A percentile compares a stretch with the other conserved stretches of the same genome.
phyloP scores from a whole-genome alignment of 169 alveolate species.

The Fabrea salina region DNA sequence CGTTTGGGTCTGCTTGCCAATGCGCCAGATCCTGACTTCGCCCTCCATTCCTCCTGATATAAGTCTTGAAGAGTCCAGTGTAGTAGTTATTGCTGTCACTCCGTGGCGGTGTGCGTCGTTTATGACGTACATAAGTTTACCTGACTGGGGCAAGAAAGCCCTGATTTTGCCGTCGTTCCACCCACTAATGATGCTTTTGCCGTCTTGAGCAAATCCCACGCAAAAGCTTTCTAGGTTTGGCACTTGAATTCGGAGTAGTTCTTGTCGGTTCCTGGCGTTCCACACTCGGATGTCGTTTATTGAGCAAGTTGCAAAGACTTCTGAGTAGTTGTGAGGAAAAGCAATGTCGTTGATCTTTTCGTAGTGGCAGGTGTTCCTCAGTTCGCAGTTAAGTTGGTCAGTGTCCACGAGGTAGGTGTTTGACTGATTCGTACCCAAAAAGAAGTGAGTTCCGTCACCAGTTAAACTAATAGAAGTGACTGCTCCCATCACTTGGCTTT shows the following conservation, averaged over 20 bases:
- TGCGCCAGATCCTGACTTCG: conserved; percentile 90
- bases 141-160: conserved; percentile 90
- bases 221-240: conserved; percentile 89
- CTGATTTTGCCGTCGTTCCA: conserved; percentile 91
- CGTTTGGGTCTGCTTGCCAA: conserved; percentile 77
- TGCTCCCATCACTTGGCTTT: conserved; percentile 84
- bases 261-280: conserved; percentile 87
- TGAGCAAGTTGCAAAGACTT: conserved; percentile 89
- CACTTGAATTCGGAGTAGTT: conserved; percentile 87
- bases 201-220: conserved; percentile 76
- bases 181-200: conserved; percentile 83
- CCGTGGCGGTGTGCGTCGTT: conserved; percentile 91
- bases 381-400: conserved; percentile 84
- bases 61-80: conserved; percentile 39
- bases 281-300: conserved; percentile 89
- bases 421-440: conserved; percentile 83
- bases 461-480: conserved; percentile 85
- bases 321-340: conserved; percentile 79
- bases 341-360: conserved; percentile 83
- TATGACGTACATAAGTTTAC: conserved; percentile 84
- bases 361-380: conserved; percentile 88
- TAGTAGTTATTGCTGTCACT: conserved; percentile 83
- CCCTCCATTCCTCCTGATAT: conserved; percentile 87
- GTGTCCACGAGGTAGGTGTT: conserved; percentile 90
- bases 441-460: conserved; percentile 85